Evolutionary conservation across 345 rosid species (phyloP), one percentile per base, ranked within the genome.

Genomic region (Rhizophora mangle): DNA sequence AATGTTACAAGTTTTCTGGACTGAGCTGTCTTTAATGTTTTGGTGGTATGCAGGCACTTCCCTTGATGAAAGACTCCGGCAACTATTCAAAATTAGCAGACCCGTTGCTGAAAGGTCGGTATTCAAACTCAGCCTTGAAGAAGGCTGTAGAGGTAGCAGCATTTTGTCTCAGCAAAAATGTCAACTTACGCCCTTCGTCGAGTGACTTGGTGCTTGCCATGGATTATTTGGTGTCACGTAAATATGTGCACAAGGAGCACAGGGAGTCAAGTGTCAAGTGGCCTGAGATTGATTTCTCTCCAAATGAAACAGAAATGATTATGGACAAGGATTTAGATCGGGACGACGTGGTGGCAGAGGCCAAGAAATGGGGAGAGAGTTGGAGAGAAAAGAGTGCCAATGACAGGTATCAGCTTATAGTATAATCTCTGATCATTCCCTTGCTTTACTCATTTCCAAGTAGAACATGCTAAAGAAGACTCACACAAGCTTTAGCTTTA

Each of bases 351-450:
- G 85, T 86, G 29, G 87, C 88, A 8, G 89, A 85, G 81, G 94
- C 93, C n/a, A 86, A 75, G 78, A 53, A 62, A 69, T 88, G 89
- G 93, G 90, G 93, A 29, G 84, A 83, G 72, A 75, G 64, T 47
- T 82, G 81, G 80, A 74, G 77, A 72, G 93, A 78, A 21, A 77
- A 81, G 83, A 70, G 85, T 62, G 73, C 34, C 19, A n/a, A 49
- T 26, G 68, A 51, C 64, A 78, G 79, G 78, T 84, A 72, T 36
- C 22, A 64, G 30, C 24, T 24, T 56, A 1, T 10, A 9, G 29
- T 9, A 11, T 6, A 10, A 8, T 56, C 1, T 27, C 16, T 3
- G 13, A 56, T 24, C 18, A 9, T n/a, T 55, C 3, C 3, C 59
- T 55, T n/a, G 21, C 2, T 1, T 53, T n/a, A 20, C 26, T 6